A percentile compares a stretch with the other conserved stretches of the same genome.
These are phyloP conservation scores for Lenzites betulinus DNA, from an alignment of 768 basidiomycete species.

Conservation along the genomic window DNA sequence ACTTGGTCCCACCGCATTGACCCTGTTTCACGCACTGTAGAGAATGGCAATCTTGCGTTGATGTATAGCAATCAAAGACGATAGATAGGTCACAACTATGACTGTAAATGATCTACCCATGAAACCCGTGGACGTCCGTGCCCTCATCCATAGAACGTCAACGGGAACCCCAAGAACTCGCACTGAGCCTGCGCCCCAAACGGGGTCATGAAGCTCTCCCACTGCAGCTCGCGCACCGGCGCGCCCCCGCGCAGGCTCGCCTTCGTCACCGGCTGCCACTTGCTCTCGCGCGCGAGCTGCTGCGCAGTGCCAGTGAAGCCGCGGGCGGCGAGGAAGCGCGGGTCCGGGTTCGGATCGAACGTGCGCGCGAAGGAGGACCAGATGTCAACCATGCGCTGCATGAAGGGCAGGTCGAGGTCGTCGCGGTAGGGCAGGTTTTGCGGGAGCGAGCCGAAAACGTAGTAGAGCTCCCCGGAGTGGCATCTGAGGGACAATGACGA, in stretches of 20 bases:
- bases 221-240: slow-evolving; percentile 40
- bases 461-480: slow-evolving; percentile 37
- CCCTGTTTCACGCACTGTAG: too few relatives aligned
- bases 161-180: slow-evolving; percentile 31
- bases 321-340: slow-evolving; percentile 42
- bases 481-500: slow-evolving; percentile 23
- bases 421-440: slow-evolving; percentile 46
- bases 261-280: slow-evolving; percentile 39
- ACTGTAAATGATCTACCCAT: too few relatives aligned
- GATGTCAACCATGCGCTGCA: slow-evolving; percentile 44
- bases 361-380: slow-evolving; percentile 52
- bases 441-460: slow-evolving; percentile 40
- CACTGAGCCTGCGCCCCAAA: slow-evolving; percentile 44
- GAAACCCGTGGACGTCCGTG: too few relatives aligned
- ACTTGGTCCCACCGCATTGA: too few relatives aligned
- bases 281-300: slow-evolving; percentile 32
- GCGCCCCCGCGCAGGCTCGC: slow-evolving; percentile 21
- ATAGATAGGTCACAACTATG: too few relatives aligned
- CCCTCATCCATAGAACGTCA: slow-evolving; percentile 9
- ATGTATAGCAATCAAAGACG: too few relatives aligned
- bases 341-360: slow-evolving; percentile 48
- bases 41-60: too few relatives aligned
- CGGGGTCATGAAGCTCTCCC: slow-evolving; percentile 33
- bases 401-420: slow-evolving; percentile 45
- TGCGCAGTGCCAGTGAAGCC: slow-evolving; percentile 41